Conservation (phyloP, 495 filamentous ascomycete genomes). For the Aspergillus hancockii region DNA sequence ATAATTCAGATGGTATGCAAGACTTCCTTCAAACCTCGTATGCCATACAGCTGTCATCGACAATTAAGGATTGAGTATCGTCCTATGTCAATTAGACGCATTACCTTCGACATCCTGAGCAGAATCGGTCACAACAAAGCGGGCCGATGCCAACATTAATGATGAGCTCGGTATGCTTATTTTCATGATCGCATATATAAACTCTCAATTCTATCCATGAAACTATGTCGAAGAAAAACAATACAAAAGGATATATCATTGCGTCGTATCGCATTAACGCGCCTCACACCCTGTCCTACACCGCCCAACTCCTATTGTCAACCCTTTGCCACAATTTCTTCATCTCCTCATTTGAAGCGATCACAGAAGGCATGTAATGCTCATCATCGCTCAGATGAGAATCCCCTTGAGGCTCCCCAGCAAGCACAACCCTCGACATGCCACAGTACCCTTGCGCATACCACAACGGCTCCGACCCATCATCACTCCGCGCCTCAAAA, state of each 20-base stretch:
- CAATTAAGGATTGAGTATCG: too few relatives aligned
- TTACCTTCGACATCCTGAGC: too few relatives aligned
- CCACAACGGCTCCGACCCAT: slow-evolving; percentile 20
- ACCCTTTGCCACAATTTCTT: slow-evolving; percentile 17
- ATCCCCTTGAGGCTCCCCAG: slow-evolving; percentile 23
- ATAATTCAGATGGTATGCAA: too few relatives aligned
- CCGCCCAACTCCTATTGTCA: slow-evolving; percentile 11
- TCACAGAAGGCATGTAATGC: slow-evolving; percentile 15
- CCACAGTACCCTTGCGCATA: slow-evolving; percentile 20
- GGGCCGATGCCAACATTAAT: too few relatives aligned
- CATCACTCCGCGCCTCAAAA: slow-evolving; percentile 11
- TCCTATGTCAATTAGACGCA: too few relatives aligned
- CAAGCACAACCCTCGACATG: slow-evolving; percentile 19
- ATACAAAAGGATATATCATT: background rate
- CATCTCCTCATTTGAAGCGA: slow-evolving; percentile 21
- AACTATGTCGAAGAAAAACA: background rate
- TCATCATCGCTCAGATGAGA: slow-evolving; percentile 11
- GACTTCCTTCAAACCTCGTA: too few relatives aligned
- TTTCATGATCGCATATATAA: too few relatives aligned
- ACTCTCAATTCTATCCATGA: background rate
- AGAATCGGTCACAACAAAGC: too few relatives aligned
- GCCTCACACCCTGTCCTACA: background rate
- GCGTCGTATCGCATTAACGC: background rate
- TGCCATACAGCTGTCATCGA: too few relatives aligned
- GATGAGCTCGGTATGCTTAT: too few relatives aligned